Evolutionary conservation across 176 grass and related monocot species (phyloP).

Genomic region (Aegilops longissima): DNA sequence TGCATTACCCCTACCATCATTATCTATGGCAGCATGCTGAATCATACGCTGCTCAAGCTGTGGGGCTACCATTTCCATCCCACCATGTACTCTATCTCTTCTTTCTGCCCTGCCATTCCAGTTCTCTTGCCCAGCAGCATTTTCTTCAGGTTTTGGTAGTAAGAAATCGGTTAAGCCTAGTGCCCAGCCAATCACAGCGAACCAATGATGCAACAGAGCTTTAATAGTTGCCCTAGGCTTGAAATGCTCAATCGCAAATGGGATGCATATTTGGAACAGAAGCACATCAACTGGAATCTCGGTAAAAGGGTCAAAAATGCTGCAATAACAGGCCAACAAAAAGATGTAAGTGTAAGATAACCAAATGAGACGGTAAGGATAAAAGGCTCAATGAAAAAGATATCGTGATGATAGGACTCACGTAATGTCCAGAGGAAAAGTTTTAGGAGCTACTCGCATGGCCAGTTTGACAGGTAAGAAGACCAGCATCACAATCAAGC

Average conservation of each 20-base stretch:
- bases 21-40: slow-evolving; percentile 48
- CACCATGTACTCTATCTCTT: slow-evolving; percentile 62
- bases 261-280: slow-evolving; percentile 97
- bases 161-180: slow-evolving; percentile 86
- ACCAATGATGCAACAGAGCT: slow-evolving; percentile 85
- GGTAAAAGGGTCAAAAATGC: slow-evolving; percentile 94
- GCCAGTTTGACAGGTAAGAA: slow-evolving; percentile 98
- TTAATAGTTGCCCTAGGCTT: slow-evolving; percentile 90
- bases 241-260: slow-evolving; percentile 98
- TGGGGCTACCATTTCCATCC: slow-evolving; percentile 46
- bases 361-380: neutral
- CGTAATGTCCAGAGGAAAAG: slow-evolving; percentile 93
- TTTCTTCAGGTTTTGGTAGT: slow-evolving; percentile 81
- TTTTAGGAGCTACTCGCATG: slow-evolving; percentile 73
- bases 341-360: slow-evolving; percentile 11
- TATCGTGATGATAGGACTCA: slow-evolving; percentile 31
- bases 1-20: slow-evolving; percentile 54
- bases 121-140: slow-evolving; percentile 64
- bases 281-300: slow-evolving; percentile 93
- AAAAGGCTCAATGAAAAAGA: neutral
- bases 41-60: slow-evolving; percentile 59
- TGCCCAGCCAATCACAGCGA: slow-evolving; percentile 83
- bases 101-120: slow-evolving; percentile 73
- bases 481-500: slow-evolving; percentile 97
- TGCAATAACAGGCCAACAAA: slow-evolving; percentile 34